Base-by-base conservation (phyloP, 306 rosid species). In the Inga laurina region DNA sequence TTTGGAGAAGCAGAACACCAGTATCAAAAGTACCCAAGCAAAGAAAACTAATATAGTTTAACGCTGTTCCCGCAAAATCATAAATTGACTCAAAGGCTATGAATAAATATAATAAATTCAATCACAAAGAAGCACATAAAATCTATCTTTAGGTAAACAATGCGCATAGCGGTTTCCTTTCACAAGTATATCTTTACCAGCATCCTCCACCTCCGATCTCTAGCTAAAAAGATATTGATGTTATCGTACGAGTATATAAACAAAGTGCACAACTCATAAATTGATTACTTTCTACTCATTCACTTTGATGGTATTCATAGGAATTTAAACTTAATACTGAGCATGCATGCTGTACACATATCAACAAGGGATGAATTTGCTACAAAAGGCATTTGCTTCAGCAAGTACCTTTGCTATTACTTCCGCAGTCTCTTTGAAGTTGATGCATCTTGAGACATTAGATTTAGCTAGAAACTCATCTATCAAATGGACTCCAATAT, bases 391-490 rank as follows among this genome's bases (percentile, higher is more conserved):
- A 76, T n/a, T 56, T 76, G n/a, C 70, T 57, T 76, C 51, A 51
- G 35, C 67, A 62, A 70, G 15, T 45, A 92, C 96, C 92, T 92
- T 92, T 43, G 93, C 96, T 81, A 92, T 92, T 39, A 82, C 89
- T 79, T 92, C 91, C 68, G 93, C 95, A 2, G 92, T 91, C 84
- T 92, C 95, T 74, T 87, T 90, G 90, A 92, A 92, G 87, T 92
- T 91, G 10, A 84, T 86, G 71, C 95, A 92, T 84, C 92, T 87
- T 44, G 93, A 84, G 51, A 92, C 87, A 83, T 88, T 92, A 81
- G 93, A 92, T 81, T 92, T 90, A 76, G 95, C 92, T 18, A 92
- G 88, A 84, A 92, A 90, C 85, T 90, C 92, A 71, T 92, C 96
- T 24, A 92, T 79, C 57, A 92, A 79, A 51, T 92, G 87, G 72